Evolutionary conservation across 495 filamentous ascomycete genomes (phyloP).

Genomic region (Trichocladium antarcticum): DNA sequence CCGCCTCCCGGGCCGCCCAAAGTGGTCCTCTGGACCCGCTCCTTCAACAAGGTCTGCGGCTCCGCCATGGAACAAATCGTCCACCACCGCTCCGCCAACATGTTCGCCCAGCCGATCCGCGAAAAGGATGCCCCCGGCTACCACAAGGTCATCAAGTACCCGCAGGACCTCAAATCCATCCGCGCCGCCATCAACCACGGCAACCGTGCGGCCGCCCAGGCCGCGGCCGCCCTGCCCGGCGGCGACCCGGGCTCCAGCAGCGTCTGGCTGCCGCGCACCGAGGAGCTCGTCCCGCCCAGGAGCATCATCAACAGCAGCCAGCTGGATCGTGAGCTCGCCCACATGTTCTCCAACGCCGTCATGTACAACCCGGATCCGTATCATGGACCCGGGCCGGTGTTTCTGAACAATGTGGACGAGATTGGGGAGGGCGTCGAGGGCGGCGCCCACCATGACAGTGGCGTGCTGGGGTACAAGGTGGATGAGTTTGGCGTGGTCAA

Average conservation of each 20-base stretch:
- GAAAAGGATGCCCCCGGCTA: constrained; percentile 83
- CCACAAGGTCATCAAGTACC: constrained; percentile 69
- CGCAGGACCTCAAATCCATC: constrained; percentile 83
- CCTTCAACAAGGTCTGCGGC: constrained; percentile 64
- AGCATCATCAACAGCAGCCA: constrained; percentile 91
- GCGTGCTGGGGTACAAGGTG: constrained; percentile 40
- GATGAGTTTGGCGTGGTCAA: constrained; percentile 75
- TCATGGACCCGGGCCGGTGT: constrained; percentile 55
- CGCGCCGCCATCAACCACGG: constrained; percentile 67
- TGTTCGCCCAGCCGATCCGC: constrained; percentile 73
- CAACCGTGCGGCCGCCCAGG: constrained; percentile 57
- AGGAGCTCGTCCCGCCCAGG: constrained; percentile 72
- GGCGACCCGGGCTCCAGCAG: constrained; percentile 37
- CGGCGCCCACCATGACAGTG: constrained; percentile 30
- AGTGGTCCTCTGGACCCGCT: constrained; percentile 58
- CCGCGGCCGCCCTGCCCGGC: constrained; percentile 39
- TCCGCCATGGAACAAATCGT: constrained; percentile 78
- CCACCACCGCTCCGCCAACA: constrained; percentile 75
- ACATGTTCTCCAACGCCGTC: constrained; percentile 94
- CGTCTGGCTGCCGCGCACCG: constrained; percentile 55
- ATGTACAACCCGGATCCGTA: constrained; percentile 84
- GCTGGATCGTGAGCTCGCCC: constrained; percentile 87
- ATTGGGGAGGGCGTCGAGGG: constrained; percentile 25
- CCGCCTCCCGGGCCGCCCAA: constrained; percentile 29
- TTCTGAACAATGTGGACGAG: constrained; percentile 31